Conservation (phyloP, 2,329 filamentous ascomycete genomes). For the Helotiales sp. region DNA sequence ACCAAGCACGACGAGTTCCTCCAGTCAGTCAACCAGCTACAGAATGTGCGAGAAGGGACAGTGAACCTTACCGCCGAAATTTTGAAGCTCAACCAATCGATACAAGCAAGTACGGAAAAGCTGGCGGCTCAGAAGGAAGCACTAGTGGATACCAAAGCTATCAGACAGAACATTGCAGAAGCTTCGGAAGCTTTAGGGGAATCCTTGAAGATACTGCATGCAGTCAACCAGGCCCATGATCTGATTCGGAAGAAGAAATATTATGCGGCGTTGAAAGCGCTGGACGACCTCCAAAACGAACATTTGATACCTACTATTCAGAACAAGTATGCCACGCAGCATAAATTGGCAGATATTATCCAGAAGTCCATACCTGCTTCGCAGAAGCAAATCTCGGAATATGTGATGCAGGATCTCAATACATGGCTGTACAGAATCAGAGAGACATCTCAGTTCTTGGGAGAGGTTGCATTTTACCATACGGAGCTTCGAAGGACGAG, state of each 20-base stretch:
- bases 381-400: constrained; percentile 89
- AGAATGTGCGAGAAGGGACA: constrained; percentile 87
- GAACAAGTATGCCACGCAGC: constrained; percentile 87
- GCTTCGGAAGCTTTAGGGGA: constrained; percentile 85
- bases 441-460: constrained; percentile 93
- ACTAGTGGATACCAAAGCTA: constrained; percentile 85
- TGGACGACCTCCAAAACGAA: constrained; percentile 95
- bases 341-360: constrained; percentile 93
- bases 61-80: constrained; percentile 89
- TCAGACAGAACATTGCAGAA: constrained; percentile 94
- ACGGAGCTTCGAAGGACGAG: constrained; percentile 83
- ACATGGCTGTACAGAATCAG: constrained; percentile 95
- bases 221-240: constrained; percentile 93
- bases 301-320: constrained; percentile 73
- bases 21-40: constrained; percentile 88
- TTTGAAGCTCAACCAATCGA: constrained; percentile 87
- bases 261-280: constrained; percentile 87
- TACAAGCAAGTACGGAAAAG: constrained; percentile 92
- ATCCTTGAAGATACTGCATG: constrained; percentile 86
- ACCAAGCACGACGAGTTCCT: constrained; percentile 98
- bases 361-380: constrained; percentile 93
- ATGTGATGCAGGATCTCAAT: constrained; percentile 95
- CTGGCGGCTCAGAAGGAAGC: constrained; percentile 92
- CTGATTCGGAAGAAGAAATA: constrained; percentile 90
- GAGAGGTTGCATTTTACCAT: constrained; percentile 95